Evolutionary conservation across 371 early-diverging fungal genomes (phyloP).

Genomic region (Actinomortierella ambigua): DNA sequence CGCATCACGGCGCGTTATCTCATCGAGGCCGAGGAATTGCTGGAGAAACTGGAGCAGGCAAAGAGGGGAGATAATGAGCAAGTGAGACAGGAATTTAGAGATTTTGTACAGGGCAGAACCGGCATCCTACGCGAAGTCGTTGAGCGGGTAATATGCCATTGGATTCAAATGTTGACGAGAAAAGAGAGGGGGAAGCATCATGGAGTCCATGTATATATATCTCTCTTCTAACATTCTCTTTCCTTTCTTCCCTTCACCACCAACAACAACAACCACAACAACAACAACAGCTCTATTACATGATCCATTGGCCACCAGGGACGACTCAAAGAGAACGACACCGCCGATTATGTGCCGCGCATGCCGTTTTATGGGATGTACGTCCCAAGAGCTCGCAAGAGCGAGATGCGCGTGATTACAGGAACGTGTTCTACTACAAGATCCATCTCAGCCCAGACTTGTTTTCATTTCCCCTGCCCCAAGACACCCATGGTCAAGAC

Average conservation of each 20-base stretch:
- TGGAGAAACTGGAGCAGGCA: slow-evolving; percentile 18
- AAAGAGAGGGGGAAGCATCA: not conserved
- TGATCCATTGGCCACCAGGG: slow-evolving; percentile 22
- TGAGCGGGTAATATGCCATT: slow-evolving; percentile 24
- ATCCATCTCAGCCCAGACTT: slow-evolving; percentile 25
- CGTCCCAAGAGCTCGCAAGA: slow-evolving; percentile 17
- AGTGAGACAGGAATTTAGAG: slow-evolving; percentile 16
- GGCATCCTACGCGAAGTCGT: slow-evolving; percentile 32
- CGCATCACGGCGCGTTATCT: slow-evolving; percentile 22
- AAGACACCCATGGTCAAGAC: slow-evolving; percentile 6
- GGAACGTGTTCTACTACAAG: slow-evolving; percentile 6
- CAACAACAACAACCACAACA: no score
- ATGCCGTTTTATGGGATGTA: slow-evolving; percentile 33
- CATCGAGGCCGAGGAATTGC: slow-evolving; percentile 17
- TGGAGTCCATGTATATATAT: not conserved
- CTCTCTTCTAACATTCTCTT: not conserved
- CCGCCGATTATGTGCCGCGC: slow-evolving; percentile 28
- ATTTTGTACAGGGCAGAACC: slow-evolving; percentile 22
- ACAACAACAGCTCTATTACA: slow-evolving; percentile 11
- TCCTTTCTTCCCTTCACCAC: not conserved
- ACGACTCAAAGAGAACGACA: slow-evolving; percentile 23
- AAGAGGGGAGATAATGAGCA: slow-evolving; percentile 8
- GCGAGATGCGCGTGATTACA: slow-evolving; percentile 8
- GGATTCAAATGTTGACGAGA: no score
- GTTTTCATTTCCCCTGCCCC: slow-evolving; percentile 18